Evolutionary conservation across 169 alveolate species (phyloP), one percentile per base, ranked within the genome.

Genomic region (Plasmodium malariae): DNA sequence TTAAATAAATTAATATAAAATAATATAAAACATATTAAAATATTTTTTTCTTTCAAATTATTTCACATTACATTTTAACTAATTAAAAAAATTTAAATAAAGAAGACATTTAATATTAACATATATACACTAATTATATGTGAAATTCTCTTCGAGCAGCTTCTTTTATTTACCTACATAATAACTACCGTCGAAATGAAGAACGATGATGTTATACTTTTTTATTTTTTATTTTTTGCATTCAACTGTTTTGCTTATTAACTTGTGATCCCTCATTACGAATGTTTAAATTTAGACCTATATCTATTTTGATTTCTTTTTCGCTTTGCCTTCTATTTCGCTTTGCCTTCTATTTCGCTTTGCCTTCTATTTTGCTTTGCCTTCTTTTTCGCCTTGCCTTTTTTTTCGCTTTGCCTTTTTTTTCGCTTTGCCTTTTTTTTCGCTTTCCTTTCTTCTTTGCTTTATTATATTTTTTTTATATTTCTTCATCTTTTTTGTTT

Each of bases 171-270:
- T 67, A 14, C 49, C 28, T 17, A 67, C 55, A 65, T 14, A 67
- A 51, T 28, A 30, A 28, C 49, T 65, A 68, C 24, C 36, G 43
- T 45, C 71, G 67, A 26, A 83, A 83, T 83, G 91, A 57, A 49
- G 40, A 68, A 45, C 59, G 65, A 28, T 34, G 69, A 51, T 51
- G 83, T 80, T 67, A 83, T 68, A 60, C 59, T 40, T 14, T 43
- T 65, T 49, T 17, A 32, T 65, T 48, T 37, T 62, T 60, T 76
- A 36, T 59, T 40, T 59, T 17, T 37, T n/a, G n/a, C n/a, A n/a
- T n/a, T n/a, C n/a, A 51, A 7, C 21, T 51, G 4, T 14, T 6
- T 60, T 45, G 28, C 43, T 30, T 60, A 12, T 60, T 60, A 24
- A 30, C 71, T 9, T 60, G 19, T 40, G 51, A 5, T 40, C 51